Evolutionary conservation across 2,329 filamentous ascomycete genomes (phyloP), one percentile per base, ranked within the genome.

Genomic region (Nannizziopsis arthrosporioides): DNA sequence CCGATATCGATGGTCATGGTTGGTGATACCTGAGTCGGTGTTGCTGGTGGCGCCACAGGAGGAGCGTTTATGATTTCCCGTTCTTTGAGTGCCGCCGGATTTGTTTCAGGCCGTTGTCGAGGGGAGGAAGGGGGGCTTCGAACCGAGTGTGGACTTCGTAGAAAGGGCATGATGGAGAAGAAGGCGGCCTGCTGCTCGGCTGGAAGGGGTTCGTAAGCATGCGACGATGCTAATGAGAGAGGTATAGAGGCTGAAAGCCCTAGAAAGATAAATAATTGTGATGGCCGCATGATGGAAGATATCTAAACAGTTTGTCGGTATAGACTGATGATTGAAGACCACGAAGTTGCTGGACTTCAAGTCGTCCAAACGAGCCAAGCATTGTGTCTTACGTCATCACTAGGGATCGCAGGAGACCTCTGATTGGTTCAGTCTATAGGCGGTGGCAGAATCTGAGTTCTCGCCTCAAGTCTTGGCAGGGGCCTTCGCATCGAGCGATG

Each of bases 61-160:
- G 57, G 57, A 9, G 51, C 54, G 54, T 54, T 51, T 55, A 55
- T 49, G 47, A 48, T 45, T 59, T 55, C 49, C 55, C 68, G 55
- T 51, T 63, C 17, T 59, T 47, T 44, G 14, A 51, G 36, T 30
- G 10, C 15, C 3, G 34, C 17, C 5, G 11, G 14, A n/a, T 41
- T 19, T n/a, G 31, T 30, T 10, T 31, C 2, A 12, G 31, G 12
- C 11, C 35, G 22, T 9, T n/a, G 31, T 17, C 18, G n/a, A 17
- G 8, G 31, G 9, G 34, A 22, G 15, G 15, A 37, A 9, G 15
- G 14, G 6, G 42, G 34, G 27, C 42, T 18, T 8, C 35, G 44
- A 19, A 35, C 14, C 11, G 44, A 18, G 31, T 18, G 9, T 27
- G 18, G 42, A 12, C 27, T 37, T n/a, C 14, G 42, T 3, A 22